Evolutionary conservation across 2,329 filamentous ascomycete genomes (phyloP), one percentile per base, ranked within the genome.

Genomic region (Talaromyces sp.): DNA sequence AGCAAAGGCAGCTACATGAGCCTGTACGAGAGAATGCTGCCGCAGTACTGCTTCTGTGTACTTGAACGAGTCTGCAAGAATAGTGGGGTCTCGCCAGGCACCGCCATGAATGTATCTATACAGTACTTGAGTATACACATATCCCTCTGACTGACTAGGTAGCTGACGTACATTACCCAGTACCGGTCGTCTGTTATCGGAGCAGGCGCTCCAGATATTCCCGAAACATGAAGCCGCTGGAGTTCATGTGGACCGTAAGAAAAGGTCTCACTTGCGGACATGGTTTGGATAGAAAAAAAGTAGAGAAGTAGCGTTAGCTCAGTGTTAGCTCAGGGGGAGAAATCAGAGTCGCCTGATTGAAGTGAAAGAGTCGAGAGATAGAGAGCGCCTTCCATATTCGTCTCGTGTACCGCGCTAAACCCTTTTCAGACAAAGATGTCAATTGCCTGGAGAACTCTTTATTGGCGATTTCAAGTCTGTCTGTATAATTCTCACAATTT

Each of bases 51-150:
- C 67, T 33, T 74, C 66, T 2, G 78, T 72, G 4, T 71, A 69
- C 9, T 70, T 63, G 63, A 81, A 76, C 1, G 70, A 70, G 8
- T 65, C 59, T 3, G 75, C 69, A 13, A 73, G 75, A 42, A 78
- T 70, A 11, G 66, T 69, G 56, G 79, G 78, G 63, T 81, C 80
- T 51, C 80, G 75, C 75, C 80, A 82, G 65, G 78, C 80, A 59
- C 80, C 80, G 51, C 80, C 80, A 65, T 82, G 80, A 62, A 82
- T 78, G 63, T 77, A 80, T 59, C 75, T 77, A 54, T 53, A 32
- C 25, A 42, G 25, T 32, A 28, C 22, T 61, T 33, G 32, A 62
- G 36, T 57, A 32, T 32, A 47, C n/a, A 19, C 6, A 10, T 36
- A 30, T 27, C 44, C 8, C 39, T 44, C 2, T 6, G 5, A 33